Percentiles rank a stretch among this genome's conserved stretches.
Conservation (phyloP, 192 early-diverging fungal species). For the Radiomyces spectabilis region DNA sequence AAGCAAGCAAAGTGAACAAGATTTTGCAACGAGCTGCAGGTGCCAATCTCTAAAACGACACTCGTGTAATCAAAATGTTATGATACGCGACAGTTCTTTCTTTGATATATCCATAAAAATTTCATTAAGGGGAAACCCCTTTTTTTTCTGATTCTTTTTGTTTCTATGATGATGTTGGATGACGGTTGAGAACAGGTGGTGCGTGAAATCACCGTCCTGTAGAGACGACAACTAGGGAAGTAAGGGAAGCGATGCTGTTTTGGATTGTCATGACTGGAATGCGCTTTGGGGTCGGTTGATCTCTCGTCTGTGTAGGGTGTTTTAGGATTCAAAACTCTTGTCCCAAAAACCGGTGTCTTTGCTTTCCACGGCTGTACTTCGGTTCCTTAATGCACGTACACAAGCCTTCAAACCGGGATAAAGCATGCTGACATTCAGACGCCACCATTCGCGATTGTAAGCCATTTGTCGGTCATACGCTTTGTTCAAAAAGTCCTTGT, state of each 20-base stretch:
- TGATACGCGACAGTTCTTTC: no score
- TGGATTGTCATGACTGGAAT: no score
- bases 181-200: no score
- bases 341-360: constrained; percentile 27
- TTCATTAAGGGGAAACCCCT: no score
- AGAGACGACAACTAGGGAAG: no score
- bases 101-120: no score
- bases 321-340: constrained; percentile 31
- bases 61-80: no score
- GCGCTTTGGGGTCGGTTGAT: no score
- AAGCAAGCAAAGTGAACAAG: constrained; percentile 55
- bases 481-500: constrained; percentile 51
- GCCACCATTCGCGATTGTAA: constrained; percentile 53
- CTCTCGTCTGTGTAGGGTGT: no score
- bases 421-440: constrained; percentile 37
- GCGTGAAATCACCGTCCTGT: no score
- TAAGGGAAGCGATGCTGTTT: no score
- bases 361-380: background rate
- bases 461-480: constrained; percentile 49
- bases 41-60: constrained; percentile 6
- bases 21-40: constrained; percentile 27
- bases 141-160: background rate
- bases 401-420: constrained; percentile 43
- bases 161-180: constrained; percentile 8
- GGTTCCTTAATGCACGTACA: constrained; percentile 8